Evolutionary conservation across 2,329 filamentous ascomycete species (phyloP).

Genomic region (Penicillium expansum): DNA sequence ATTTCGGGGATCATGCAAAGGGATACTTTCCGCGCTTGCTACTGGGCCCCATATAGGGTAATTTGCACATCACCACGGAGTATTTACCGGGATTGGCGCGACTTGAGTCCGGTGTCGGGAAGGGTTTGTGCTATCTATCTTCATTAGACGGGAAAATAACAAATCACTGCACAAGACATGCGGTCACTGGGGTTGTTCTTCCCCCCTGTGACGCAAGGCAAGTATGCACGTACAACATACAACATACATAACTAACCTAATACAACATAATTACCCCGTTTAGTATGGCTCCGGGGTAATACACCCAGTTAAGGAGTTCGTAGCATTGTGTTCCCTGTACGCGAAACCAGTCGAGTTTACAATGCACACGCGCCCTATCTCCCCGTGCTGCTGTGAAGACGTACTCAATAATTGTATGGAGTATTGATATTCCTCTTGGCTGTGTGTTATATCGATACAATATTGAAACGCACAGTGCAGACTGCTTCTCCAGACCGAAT

Average conservation of each 20-base stretch:
- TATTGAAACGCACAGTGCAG: background rate
- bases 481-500: background rate
- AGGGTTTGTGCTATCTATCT: background rate
- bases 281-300: background rate
- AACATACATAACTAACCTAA: background rate
- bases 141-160: background rate
- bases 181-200: background rate
- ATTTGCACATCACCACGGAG: conserved; percentile 3
- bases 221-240: background rate
- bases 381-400: background rate
- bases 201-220: conserved; percentile 3
- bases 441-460: background rate
- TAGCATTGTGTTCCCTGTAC: background rate
- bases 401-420: background rate
- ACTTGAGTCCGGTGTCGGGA: background rate
- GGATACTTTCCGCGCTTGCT: background rate
- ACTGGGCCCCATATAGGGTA: background rate
- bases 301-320: background rate
- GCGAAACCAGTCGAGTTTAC: background rate
- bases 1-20: background rate
- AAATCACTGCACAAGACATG: no score
- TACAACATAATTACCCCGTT: background rate
- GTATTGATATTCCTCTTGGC: conserved; percentile 3
- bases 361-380: conserved; percentile 5
- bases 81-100: background rate